These are phyloP conservation scores for Chaetomium sp. DNA, from an alignment of 2,329 filamentous ascomycete genomes.

Conservation along the genomic window DNA sequence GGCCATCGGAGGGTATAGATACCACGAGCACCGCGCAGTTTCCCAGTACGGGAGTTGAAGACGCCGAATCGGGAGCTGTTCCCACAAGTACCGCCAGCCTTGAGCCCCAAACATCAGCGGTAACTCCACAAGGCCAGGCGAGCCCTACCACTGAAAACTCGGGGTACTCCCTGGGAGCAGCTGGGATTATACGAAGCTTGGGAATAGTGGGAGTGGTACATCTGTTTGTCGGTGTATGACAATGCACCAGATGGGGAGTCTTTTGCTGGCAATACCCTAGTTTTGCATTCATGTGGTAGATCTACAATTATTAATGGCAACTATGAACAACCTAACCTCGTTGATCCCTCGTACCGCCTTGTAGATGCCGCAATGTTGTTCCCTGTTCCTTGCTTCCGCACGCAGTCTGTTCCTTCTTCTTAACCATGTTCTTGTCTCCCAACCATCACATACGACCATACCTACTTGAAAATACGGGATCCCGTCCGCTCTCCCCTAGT, in stretches of 20 bases:
- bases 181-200: background rate
- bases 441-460: too few species aligned
- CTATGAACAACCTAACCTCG: background rate
- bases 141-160: background rate
- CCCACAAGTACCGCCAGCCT: background rate
- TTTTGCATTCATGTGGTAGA: slow-evolving; percentile 5
- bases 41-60: slow-evolving; percentile 7
- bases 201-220: background rate
- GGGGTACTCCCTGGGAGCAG: background rate
- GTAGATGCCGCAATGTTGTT: background rate
- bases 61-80: background rate
- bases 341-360: background rate
- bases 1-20: slow-evolving; percentile 13
- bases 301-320: slow-evolving; percentile 7
- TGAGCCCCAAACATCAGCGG: background rate
- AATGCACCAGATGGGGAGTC: background rate
- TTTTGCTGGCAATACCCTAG: slow-evolving; percentile 13
- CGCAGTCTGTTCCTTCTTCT: background rate
- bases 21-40: slow-evolving; percentile 17
- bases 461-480: too few species aligned
- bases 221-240: background rate
- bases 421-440: background rate
- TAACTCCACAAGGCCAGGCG: background rate
- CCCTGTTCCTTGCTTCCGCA: background rate
- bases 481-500: too few species aligned